phyloP scores from a whole-genome alignment of 352 stramenopile species.

The Phytophthora lateralis region DNA sequence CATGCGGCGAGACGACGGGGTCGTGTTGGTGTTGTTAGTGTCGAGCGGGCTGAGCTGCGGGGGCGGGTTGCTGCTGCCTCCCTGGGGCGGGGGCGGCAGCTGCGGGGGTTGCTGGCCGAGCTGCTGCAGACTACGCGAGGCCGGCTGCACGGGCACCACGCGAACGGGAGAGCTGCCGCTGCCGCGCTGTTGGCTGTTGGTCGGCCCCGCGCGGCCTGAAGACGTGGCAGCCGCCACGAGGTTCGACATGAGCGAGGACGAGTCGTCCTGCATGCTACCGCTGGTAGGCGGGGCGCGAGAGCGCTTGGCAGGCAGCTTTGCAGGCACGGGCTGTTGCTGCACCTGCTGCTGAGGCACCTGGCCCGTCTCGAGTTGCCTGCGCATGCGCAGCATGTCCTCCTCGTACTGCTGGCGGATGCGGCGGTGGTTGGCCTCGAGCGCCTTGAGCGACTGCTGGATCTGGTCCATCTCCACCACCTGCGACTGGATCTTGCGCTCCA shows the following conservation, averaged over 20 bases:
- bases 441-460: conserved; percentile 88
- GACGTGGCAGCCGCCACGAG: conserved; percentile 57
- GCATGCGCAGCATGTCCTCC: conserved; percentile 86
- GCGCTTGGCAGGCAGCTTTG: conserved; percentile 66
- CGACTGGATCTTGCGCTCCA: conserved; percentile 88
- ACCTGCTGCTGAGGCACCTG: conserved; percentile 50
- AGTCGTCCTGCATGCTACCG: conserved; percentile 53
- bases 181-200: conserved; percentile 25
- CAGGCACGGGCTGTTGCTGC: conserved; percentile 32
- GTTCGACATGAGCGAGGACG: conserved; percentile 67
- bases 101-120: conserved; percentile 61
- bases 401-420: conserved; percentile 87
- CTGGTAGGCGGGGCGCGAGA: conserved; percentile 49
- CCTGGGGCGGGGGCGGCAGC: conserved; percentile 43
- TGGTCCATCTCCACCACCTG: conserved; percentile 90
- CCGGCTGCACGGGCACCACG: conserved; percentile 70
- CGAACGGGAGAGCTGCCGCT: conserved; percentile 55
- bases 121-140: conserved; percentile 72
- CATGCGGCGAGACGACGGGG: conserved; percentile 67
- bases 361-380: conserved; percentile 76
- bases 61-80: conserved; percentile 28
- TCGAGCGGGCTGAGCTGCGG: conserved; percentile 71
- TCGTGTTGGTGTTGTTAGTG: conserved; percentile 51
- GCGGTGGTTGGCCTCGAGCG: conserved; percentile 81
- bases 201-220: conserved; percentile 41